Evolutionary conservation across 352 stramenopile species (phyloP), one percentile per base, ranked within the genome.

Genomic region (Phytophthora megakarya): DNA sequence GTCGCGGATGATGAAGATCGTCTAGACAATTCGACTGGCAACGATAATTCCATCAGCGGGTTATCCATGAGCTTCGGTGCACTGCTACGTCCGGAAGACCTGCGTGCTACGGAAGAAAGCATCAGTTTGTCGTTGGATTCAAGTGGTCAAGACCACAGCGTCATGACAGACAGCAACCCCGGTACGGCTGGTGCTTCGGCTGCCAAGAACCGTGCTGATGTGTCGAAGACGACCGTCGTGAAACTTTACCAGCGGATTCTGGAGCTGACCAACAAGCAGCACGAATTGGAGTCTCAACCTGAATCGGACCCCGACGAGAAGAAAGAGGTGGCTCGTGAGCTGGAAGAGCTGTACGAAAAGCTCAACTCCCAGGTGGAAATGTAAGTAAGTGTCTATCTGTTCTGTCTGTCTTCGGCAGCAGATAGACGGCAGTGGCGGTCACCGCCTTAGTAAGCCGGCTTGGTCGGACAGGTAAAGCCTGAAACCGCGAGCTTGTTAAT

Each of bases 201-300:
- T 5, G 48, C 52, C 15, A 75, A 72, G 43, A 42, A 66, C 16
- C 46, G 57, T 12, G 49, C 47, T 3, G 56, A 69, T 13, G 43
- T 47, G 7, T 65, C 70, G 11, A 84, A 83, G 50, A 69, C 67
- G 13, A 76, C 74, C 37, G 65, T 89, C 50, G 77, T 86, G 54
- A 75, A 76, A 48, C 54, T 89, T 15, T 89, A 89, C 61, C 77
- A 89, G 61, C 73, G 78, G 58, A 83, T 89, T 30, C 33, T 89
- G 32, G 77, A 86, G 63, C 61, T 86, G 42, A 89, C 80, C 6
- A 87, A 83, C 68, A 54, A 73, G 40, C 78, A 86, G 56, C 77
- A 87, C 48, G 63, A 73, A 19, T 50, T 89, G 21, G 75, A 89
- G 61, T 48, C 65, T 5, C 67, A 80, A 28, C 65, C 75, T 1